These are phyloP conservation scores for Corrigiola litoralis DNA, from an alignment of 179 eudicot genomes.

Conservation along the genomic window DNA sequence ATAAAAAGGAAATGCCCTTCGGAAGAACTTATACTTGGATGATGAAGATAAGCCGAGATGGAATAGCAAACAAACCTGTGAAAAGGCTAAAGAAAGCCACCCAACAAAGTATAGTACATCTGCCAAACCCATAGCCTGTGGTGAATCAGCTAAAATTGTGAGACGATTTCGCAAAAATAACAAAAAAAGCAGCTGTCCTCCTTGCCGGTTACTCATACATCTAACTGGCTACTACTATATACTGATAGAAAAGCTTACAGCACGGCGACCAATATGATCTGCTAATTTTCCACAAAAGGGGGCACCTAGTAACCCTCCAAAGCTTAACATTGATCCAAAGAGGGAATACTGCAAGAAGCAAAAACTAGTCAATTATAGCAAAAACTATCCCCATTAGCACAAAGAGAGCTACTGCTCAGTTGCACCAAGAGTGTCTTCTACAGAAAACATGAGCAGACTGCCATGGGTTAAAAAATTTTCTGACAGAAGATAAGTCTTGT, in stretches of 20 bases:
- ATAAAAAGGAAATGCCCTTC: no score
- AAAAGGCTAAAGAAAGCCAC: slow-evolving; percentile 28
- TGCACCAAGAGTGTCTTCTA: no score
- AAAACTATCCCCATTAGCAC: no score
- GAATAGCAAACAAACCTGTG: slow-evolving; percentile 18
- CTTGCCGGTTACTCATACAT: not conserved
- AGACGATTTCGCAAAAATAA: not conserved
- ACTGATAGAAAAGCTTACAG: slow-evolving; percentile 21
- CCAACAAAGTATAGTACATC: slow-evolving; percentile 24
- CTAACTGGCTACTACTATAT: no score
- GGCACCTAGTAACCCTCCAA: slow-evolving; percentile 39
- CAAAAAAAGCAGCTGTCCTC: not conserved
- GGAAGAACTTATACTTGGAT: no score
- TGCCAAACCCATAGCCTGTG: slow-evolving; percentile 32
- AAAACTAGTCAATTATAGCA: not conserved
- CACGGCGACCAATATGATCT: slow-evolving; percentile 32
- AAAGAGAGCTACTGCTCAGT: no score
- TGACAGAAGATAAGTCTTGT: no score
- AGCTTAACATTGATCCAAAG: slow-evolving; percentile 31
- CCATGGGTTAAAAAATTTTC: no score
- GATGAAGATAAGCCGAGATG: not conserved
- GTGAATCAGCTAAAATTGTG: not conserved
- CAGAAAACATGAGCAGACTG: no score
- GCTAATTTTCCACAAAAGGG: slow-evolving; percentile 28
- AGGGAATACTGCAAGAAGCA: slow-evolving; percentile 30